Evolutionary conservation across 2,329 filamentous ascomycete species (phyloP), one percentile per base, ranked within the genome.

Genomic region (Neonectria sp.): DNA sequence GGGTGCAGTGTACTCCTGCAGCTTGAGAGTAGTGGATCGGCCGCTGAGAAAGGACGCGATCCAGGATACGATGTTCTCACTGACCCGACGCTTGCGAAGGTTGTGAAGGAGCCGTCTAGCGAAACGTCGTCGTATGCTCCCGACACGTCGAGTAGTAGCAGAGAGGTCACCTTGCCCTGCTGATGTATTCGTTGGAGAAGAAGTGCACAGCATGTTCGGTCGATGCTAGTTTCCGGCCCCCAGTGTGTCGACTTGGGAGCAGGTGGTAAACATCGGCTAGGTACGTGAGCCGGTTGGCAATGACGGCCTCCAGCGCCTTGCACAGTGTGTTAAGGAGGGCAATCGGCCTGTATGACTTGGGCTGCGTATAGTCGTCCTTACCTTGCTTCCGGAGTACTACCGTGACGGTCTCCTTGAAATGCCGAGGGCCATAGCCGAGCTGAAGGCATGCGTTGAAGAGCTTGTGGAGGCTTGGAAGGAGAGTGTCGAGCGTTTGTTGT

Each of bases 311-410:
- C 46, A 71, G 12, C 13, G 53, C 48, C 46, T 70, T 72, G 25
- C 66, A 66, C 11, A 72, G 9, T 7, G 60, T 67, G 37, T 51
- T 57, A n/a, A 67, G 65, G 8, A 75, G 65, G 7, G 62, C 65
- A 55, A 71, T 73, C 35, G 65, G 72, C 27, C 66, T 67, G n/a
- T 71, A 73, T 63, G 59, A 40, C 57, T 74, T 71, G 25, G 67
- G 69, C 33, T 53, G 35, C 31, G 59, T 58, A 45, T 72, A 75
- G 45, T 69, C 56, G 46, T 69, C 63, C 51, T 75, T 73, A 4
- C 64, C 64, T n/a, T 40, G 66, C 37, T 72, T 72, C 27, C 60
- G 21, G 4, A 73, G 57, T 1, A 72, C 62, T 9, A 73, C 62
- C 6, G 61, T 74, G 33, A 56, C 49, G 13, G 68, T 48, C 11